Percentiles rank a stretch among this genome's conserved stretches.
These are phyloP conservation scores for Lodderomyces elongisporus DNA, from an alignment of 1,139 yeast genomes.

Conservation along the genomic window DNA sequence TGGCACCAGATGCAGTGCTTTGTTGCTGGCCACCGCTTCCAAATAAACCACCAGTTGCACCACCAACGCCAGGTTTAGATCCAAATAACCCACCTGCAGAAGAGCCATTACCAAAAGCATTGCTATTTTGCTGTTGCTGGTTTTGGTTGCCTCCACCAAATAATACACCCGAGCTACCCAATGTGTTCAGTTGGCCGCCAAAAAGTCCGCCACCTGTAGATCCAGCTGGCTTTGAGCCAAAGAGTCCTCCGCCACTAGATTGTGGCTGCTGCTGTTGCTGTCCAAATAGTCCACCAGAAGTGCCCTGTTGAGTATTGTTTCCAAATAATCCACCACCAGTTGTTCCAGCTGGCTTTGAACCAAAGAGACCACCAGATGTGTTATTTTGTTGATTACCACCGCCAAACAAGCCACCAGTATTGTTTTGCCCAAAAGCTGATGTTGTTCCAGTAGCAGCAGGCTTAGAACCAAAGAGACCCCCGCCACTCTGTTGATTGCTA, in stretches of 20 bases:
- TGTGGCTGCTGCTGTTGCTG: constrained; percentile 7
- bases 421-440: constrained; percentile 8
- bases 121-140: constrained; percentile 7
- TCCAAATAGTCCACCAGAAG: constrained; percentile 21
- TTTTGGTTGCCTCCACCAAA: constrained; percentile 6
- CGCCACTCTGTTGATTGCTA: constrained; percentile 2
- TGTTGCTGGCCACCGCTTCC: constrained; percentile 15
- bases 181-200: constrained; percentile 11
- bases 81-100: constrained; percentile 32
- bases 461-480: constrained; percentile 11
- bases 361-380: constrained; percentile 20
- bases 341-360: constrained; percentile 16
- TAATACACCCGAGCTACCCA: constrained; percentile 17
- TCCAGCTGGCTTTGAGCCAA: constrained; percentile 20
- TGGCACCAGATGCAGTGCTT: constrained; percentile 14
- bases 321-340: constrained; percentile 24
- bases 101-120: constrained; percentile 3
- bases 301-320: constrained; percentile 5
- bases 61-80: constrained; percentile 13
- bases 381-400: constrained; percentile 4
- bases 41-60: constrained; percentile 25
- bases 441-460: constrained; percentile 10
- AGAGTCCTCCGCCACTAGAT: constrained; percentile 22
- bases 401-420: constrained; percentile 14
- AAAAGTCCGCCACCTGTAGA: constrained; percentile 20